phyloP scores from a whole-genome alignment of 1,284 basidiomycete species.

The Naganishia cerealis region DNA sequence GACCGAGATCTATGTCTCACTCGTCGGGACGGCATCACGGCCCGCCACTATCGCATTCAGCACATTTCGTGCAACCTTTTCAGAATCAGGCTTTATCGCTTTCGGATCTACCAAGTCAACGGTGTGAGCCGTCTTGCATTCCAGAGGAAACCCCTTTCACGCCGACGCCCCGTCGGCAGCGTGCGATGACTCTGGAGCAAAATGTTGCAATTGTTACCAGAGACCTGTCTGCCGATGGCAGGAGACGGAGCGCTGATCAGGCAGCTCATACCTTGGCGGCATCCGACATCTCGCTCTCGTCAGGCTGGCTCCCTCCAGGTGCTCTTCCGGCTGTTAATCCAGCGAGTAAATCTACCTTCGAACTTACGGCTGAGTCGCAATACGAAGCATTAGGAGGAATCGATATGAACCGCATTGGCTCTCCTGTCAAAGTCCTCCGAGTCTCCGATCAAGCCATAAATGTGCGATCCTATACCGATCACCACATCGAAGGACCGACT shows the following conservation, averaged over 20 bases:
- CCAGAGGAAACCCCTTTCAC: conserved; percentile 5
- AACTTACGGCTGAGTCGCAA: conserved; percentile 22
- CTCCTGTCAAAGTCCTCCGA: conserved; percentile 22
- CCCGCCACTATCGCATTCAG: conserved; percentile 16
- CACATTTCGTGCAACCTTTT: conserved; percentile 12
- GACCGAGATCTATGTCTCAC: conserved; percentile 1
- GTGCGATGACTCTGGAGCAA: conserved; percentile 21
- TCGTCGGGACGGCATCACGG: neutral
- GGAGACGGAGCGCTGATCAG: conserved; percentile 22
- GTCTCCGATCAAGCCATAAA: neutral
- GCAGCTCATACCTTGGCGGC: neutral
- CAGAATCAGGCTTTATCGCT: neutral
- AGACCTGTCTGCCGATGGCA: neutral
- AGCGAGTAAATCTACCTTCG: conserved; percentile 7
- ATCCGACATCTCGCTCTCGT: neutral
- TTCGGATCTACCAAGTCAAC: neutral
- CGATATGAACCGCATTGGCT: conserved; percentile 6
- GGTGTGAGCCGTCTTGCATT: neutral
- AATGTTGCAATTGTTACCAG: neutral
- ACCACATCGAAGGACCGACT: neutral
- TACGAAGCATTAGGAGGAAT: conserved; percentile 25
- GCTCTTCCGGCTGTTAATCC: conserved; percentile 30
- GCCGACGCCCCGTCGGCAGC: neutral
- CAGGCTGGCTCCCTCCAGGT: conserved; percentile 29
- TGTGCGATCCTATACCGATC: neutral